phyloP scores from a whole-genome alignment of 75 land plant genomes.

The Cryptomeria japonica region DNA sequence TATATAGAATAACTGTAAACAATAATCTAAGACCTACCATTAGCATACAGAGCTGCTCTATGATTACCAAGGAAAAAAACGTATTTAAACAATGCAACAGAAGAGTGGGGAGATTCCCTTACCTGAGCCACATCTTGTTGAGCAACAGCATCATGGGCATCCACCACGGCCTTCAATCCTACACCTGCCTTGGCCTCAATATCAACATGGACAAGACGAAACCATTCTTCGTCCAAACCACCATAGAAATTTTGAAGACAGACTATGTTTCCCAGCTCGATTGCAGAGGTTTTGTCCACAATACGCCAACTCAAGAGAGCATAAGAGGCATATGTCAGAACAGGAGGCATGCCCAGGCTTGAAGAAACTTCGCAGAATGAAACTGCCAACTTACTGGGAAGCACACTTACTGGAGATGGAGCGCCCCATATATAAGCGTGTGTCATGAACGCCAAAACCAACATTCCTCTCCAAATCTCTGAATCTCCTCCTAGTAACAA shows the following conservation, averaged over 20 bases:
- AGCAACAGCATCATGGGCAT: not conserved
- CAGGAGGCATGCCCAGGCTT: not conserved
- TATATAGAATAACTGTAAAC: no score
- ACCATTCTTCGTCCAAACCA: constrained; percentile 12
- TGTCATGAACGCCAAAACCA: not conserved
- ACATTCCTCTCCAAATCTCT: no score
- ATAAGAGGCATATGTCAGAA: not conserved
- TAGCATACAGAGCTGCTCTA: no score
- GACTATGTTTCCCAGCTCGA: constrained; percentile 12
- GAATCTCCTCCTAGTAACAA: no score
- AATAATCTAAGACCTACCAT: no score
- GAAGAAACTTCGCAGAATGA: no score
- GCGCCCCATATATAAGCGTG: not conserved
- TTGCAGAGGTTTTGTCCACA: not conserved
- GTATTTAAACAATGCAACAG: no score
- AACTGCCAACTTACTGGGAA: not conserved
- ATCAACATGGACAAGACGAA: constrained; percentile 4
- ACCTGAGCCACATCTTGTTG: constrained; percentile 1
- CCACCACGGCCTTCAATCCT: not conserved
- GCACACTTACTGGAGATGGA: not conserved
- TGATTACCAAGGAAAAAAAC: no score
- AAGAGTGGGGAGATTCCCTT: not conserved
- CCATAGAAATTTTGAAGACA: constrained; percentile 13
- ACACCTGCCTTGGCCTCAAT: constrained; percentile 8
- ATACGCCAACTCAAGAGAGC: not conserved